Base-by-base conservation (phyloP, 2,329 filamentous ascomycete genomes). In the Meredithiella fracta region DNA sequence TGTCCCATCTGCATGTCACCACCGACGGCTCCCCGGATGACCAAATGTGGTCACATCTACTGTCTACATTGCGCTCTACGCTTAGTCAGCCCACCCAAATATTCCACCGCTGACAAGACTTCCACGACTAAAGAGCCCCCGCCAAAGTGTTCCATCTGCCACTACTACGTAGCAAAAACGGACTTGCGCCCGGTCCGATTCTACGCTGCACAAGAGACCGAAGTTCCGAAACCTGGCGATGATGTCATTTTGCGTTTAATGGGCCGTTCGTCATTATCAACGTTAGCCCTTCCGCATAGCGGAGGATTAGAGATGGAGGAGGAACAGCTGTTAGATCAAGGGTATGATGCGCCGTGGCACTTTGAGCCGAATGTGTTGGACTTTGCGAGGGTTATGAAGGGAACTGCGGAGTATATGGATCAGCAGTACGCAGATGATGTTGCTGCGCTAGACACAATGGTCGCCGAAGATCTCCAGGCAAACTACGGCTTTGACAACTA, bases 141-240 rank as follows among this genome's bases (percentile, higher is more conserved):
- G 79, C 94, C 94, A 71, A 95, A 94, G 66, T 98, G 92, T 62
- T 91, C 92, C 0, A 90, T 98, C 34, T 98, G 92, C 67, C 92
- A 87, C 71, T 92, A 98, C 67, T 82, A 79, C 51, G 80, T 98
- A n/a, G 94, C 92, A 65, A 76, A 90, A n/a, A 84, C 86, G 7
- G 92, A 98, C 60, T 87, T 86, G 22, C 77, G 86, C 51, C 89
- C 92, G 1, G 90, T 96, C 22, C 79, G 90, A 51, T 96, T 92
- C 76, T 96, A 95, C 63, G 79, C 79, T 40, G 91, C 89, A 0
- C 89, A 96, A 68, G 90, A 97, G 68, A 83, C 81, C 47, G 79
- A 85, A 40, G 71, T 88, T 37, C 88, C 90, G 3, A 77, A 82
- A 34, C 84, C 91, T 64, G 91, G 91, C 8, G 85, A 86, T 50